phyloP scores from a whole-genome alignment of 345 rosid species.

The Nephelium lappaceum region DNA sequence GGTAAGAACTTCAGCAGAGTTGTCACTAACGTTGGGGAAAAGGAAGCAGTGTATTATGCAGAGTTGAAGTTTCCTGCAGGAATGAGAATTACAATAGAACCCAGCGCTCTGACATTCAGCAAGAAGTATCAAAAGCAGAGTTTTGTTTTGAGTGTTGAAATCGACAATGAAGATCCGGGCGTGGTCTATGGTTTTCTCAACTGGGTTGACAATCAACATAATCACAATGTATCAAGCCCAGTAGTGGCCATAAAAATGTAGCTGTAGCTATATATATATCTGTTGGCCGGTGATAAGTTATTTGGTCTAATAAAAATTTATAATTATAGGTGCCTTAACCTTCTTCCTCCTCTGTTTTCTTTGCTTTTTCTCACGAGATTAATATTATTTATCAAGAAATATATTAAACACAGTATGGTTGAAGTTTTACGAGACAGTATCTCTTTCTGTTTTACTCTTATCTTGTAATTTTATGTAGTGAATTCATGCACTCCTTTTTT shows the following conservation, averaged over 20 bases:
- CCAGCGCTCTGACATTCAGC: conserved; percentile 21
- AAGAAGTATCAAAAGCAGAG: conserved; percentile 14
- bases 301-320: too few species aligned
- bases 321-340: too few species aligned
- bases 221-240: conserved; percentile 41
- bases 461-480: not conserved
- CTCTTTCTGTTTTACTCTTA: not conserved
- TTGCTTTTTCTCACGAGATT: too few species aligned
- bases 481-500: not conserved
- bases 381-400: too few species aligned
- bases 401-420: too few species aligned
- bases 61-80: conserved; percentile 1
- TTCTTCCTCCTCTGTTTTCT: too few species aligned
- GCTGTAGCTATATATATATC: not conserved
- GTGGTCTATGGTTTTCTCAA: conserved; percentile 31
- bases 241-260: conserved; percentile 30
- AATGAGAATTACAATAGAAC: conserved; percentile 21
- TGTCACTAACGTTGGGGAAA: conserved; percentile 36
- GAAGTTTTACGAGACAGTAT: not conserved
- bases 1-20: conserved; percentile 25
- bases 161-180: not conserved
- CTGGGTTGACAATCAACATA: conserved; percentile 40
- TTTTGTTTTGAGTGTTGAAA: conserved; percentile 20
- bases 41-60: conserved; percentile 25
- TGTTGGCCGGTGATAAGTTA: too few species aligned